Base-by-base conservation (phyloP, 306 rosid genomes). In the Vigna angularis region DNA sequence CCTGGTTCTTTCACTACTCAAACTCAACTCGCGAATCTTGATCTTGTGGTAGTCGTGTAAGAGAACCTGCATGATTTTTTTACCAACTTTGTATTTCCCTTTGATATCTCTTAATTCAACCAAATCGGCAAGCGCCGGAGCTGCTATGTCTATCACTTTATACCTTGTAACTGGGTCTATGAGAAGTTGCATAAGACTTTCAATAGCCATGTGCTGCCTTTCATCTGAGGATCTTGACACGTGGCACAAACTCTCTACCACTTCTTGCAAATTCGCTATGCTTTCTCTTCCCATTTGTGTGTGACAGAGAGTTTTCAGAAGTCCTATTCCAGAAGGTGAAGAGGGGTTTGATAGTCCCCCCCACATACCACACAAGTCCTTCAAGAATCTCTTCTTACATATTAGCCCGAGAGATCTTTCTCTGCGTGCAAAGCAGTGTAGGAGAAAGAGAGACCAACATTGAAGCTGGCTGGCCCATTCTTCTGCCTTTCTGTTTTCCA, bases 381-480 rank as follows among this genome's bases (percentile, higher is more conserved):
- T 59, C 78, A 88, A 82, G 75, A 89, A 89, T 0, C 11, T 12
- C 17, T 49, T 82, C 44, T 52, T 81, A 81, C 94, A 91, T 30
- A 89, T 89, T 36, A 86, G 67, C 26, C 48, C 49, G 34, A 90
- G 82, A 75, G 84, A 84, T 73, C 82, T 85, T 61, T 74, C 89
- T 85, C 75, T 88, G 63, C 88, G 30, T 50, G 88, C 94, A 71
- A 89, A 89, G 53, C 88, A 85, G 61, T 83, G 82, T 20, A 91
- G 50, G 24, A 91, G 87, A 82, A 82, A 74, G 18, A 90, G 80
- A 11, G 93, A 86, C 97, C 97, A 91, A 36, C 91, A 76, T 22
- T 88, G 97, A 64, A 88, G 83, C 74, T 91, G 94, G n/a, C 79
- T 78, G 0, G 89, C 81, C 97, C 97, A 91, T 81, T 91, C 93